Evolutionary conservation across 768 basidiomycete species (phyloP).

Genomic region (Neoboletus subvelutipes): DNA sequence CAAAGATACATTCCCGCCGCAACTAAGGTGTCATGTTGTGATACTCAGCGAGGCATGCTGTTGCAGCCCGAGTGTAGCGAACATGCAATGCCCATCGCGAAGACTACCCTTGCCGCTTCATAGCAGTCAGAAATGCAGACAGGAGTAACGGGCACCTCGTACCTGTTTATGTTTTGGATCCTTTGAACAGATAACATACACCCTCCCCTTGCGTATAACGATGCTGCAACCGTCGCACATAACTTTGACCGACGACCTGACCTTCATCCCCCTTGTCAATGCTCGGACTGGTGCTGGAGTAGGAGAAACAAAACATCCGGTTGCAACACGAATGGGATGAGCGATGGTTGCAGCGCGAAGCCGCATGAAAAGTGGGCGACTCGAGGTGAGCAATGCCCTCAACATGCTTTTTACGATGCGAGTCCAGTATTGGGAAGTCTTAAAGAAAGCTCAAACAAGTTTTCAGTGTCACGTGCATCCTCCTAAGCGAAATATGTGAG

Average conservation of each 20-base stretch:
- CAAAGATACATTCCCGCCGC: neutral
- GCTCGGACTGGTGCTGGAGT: slow-evolving; percentile 28
- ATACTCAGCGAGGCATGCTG: neutral
- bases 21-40: neutral
- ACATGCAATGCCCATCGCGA: too few species aligned
- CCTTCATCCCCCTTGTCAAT: slow-evolving; percentile 87
- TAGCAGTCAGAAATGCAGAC: slow-evolving; percentile 13
- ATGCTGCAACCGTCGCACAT: slow-evolving; percentile 94
- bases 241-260: slow-evolving; percentile 88
- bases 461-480: neutral
- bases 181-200: slow-evolving; percentile 90
- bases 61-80: neutral
- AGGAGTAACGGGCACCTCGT: slow-evolving; percentile 18
- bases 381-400: slow-evolving; percentile 61
- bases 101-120: slow-evolving; percentile 65
- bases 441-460: neutral
- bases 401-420: slow-evolving; percentile 40
- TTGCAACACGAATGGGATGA: slow-evolving; percentile 34
- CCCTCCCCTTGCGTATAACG: slow-evolving; percentile 84
- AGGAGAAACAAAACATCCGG: slow-evolving; percentile 19
- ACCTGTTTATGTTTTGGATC: slow-evolving; percentile 99
- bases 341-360: slow-evolving; percentile 40
- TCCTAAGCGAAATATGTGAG: too few species aligned
- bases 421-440: neutral
- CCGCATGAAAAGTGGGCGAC: slow-evolving; percentile 59